These are phyloP conservation scores for Pharus latifolius DNA, from an alignment of 176 grass and related monocot species.

Conservation along the genomic window DNA sequence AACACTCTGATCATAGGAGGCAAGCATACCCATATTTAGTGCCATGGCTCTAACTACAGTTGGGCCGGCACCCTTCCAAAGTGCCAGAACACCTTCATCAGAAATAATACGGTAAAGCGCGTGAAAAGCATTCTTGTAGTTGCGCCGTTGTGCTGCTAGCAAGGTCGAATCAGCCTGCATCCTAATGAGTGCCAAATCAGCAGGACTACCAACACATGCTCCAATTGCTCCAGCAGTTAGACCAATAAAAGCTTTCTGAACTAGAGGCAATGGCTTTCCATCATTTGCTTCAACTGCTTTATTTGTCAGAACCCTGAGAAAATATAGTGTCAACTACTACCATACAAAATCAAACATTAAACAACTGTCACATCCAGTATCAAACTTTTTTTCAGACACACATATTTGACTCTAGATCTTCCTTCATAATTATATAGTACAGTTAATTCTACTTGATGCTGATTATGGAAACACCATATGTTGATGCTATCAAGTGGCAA, in stretches of 20 bases:
- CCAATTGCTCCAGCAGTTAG: slow-evolving; percentile 94
- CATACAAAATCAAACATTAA: not conserved
- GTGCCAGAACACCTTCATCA: slow-evolving; percentile 82
- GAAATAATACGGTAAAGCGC: slow-evolving; percentile 65
- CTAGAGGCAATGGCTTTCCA: slow-evolving; percentile 73
- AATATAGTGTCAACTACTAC: not conserved
- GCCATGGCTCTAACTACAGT: slow-evolving; percentile 95
- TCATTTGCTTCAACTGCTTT: slow-evolving; percentile 96
- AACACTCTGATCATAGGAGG: slow-evolving; percentile 92
- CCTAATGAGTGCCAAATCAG: slow-evolving; percentile 96
- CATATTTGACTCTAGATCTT: not conserved
- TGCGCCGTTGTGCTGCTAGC: slow-evolving; percentile 57
- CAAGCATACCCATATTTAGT: slow-evolving; percentile 99
- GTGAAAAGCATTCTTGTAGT: slow-evolving; percentile 99
- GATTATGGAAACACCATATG: not conserved
- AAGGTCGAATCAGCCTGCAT: slow-evolving; percentile 99
- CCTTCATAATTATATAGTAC: not conserved
- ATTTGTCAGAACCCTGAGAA: slow-evolving; percentile 83
- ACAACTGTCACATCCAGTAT: not conserved
- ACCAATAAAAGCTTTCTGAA: slow-evolving; percentile 93
- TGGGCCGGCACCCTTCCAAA: slow-evolving; percentile 95
- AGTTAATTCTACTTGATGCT: not conserved
- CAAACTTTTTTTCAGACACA: not conserved
- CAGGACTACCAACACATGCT: slow-evolving; percentile 74
- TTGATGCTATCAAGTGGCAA: not conserved